Conservation (phyloP, 345 rosid genomes). For the Lepidium didymum region DNA sequence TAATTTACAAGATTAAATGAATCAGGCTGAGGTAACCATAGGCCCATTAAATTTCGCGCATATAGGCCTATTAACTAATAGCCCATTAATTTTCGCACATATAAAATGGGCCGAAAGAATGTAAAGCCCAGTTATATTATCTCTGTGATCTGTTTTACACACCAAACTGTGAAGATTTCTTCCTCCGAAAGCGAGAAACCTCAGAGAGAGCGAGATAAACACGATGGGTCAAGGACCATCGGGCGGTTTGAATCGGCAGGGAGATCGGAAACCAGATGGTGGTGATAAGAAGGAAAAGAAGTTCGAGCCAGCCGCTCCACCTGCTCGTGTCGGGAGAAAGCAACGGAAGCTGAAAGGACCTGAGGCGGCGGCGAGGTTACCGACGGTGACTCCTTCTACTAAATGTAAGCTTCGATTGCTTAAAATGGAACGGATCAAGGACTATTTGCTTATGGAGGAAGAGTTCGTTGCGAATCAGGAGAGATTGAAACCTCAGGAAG, state of each 20-base stretch:
- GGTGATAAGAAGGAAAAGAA: constrained; percentile 86
- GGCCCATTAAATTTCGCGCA: too few relatives aligned
- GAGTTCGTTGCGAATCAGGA: constrained; percentile 92
- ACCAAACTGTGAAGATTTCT: constrained; percentile 1
- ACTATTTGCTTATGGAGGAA: constrained; percentile 85
- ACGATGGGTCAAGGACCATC: constrained; percentile 89
- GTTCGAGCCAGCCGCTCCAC: constrained; percentile 88
- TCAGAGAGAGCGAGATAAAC: not conserved
- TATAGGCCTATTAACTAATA: too few relatives aligned
- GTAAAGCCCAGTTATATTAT: not conserved
- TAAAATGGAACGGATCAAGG: constrained; percentile 82
- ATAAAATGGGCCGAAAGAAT: not conserved
- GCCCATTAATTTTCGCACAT: not conserved
- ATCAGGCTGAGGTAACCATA: too few relatives aligned
- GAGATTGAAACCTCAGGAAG: constrained; percentile 88
- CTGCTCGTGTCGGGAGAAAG: constrained; percentile 81
- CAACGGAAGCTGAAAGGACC: constrained; percentile 85
- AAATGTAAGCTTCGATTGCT: constrained; percentile 82
- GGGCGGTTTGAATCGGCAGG: constrained; percentile 67
- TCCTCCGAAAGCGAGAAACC: constrained; percentile 13
- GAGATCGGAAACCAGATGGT: constrained; percentile 65
- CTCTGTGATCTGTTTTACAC: not conserved
- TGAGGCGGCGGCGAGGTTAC: constrained; percentile 85
- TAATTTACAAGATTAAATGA: too few relatives aligned
- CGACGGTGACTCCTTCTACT: constrained; percentile 66